A percentile compares a stretch with the other conserved stretches of the same genome.
phyloP scores from a whole-genome alignment of 2,329 filamentous ascomycete species.

The Fusarium sp. region DNA sequence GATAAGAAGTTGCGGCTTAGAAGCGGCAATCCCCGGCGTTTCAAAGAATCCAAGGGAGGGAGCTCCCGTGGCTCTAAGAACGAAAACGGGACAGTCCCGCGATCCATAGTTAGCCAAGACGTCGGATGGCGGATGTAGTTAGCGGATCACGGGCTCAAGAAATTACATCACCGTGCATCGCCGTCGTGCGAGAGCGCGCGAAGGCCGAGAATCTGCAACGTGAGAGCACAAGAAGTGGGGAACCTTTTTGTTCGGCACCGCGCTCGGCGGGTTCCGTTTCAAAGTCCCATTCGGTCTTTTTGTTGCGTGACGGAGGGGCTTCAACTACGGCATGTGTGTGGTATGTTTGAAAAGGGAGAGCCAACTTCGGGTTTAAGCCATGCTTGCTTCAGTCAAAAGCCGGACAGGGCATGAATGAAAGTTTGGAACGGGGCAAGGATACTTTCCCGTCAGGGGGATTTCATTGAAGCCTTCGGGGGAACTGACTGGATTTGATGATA shows the following conservation, averaged over 20 bases:
- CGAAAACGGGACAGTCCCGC: conserved; percentile 1
- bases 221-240: conserved; percentile 10
- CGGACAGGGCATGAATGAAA: not conserved
- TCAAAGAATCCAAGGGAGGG: not conserved
- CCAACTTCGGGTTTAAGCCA: not conserved
- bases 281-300: conserved; percentile 5
- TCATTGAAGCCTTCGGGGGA: not conserved
- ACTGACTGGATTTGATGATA: conserved; percentile 1
- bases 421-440: conserved; percentile 1
- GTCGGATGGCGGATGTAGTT: conserved; percentile 10
- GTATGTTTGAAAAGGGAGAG: not conserved
- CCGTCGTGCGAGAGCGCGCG: conserved; percentile 4
- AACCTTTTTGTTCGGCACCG: conserved; percentile 17
- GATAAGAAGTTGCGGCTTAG: conserved; percentile 21
- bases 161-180: conserved; percentile 44
- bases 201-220: conserved; percentile 1
- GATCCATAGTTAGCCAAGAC: not conserved
- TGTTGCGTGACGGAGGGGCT: conserved; percentile 1
- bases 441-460: not conserved
- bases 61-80: not conserved
- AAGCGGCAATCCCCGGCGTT: conserved; percentile 33
- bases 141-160: conserved; percentile 29
- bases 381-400: not conserved
- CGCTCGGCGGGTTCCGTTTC: conserved; percentile 29
- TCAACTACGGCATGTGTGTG: not conserved